Percentiles rank a stretch among this genome's conserved stretches.
Evolutionary conservation across 164 flowering plant species (phyloP).

Genomic region (Warburgia ugandensis): DNA sequence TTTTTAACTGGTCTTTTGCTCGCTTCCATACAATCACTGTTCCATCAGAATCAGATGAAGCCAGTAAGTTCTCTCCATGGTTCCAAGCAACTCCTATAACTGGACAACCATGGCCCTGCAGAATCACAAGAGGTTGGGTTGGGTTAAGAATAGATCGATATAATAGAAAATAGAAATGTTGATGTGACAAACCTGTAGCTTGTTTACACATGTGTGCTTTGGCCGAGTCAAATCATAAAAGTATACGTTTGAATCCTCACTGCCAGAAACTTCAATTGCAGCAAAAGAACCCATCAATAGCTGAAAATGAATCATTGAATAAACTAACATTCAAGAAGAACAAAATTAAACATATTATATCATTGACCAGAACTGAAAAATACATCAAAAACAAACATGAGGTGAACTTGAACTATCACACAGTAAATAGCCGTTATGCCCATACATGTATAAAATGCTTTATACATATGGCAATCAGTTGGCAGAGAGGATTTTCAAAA

Average conservation of each 20-base stretch:
- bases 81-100: slow-evolving; percentile 90
- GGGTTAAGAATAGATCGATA: neutral
- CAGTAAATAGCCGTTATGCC: too few relatives aligned
- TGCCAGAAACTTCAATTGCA: slow-evolving; percentile 64
- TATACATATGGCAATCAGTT: too few relatives aligned
- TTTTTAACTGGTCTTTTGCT: too few relatives aligned
- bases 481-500: too few relatives aligned
- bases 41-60: slow-evolving; percentile 94
- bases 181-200: slow-evolving; percentile 64
- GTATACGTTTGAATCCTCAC: slow-evolving; percentile 95
- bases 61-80: slow-evolving; percentile 91
- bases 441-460: too few relatives aligned
- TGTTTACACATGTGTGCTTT: slow-evolving; percentile 88
- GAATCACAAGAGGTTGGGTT: neutral
- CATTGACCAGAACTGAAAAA: too few relatives aligned
- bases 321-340: neutral
- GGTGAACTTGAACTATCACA: too few relatives aligned
- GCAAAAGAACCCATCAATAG: neutral
- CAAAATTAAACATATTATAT: neutral
- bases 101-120: slow-evolving; percentile 88
- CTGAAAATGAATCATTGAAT: neutral
- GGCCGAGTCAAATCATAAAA: slow-evolving; percentile 96
- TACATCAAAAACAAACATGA: too few relatives aligned
- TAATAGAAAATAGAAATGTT: neutral
- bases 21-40: slow-evolving; percentile 96